Evolutionary conservation across 2,329 filamentous ascomycete species (phyloP), one percentile per base, ranked within the genome.

Genomic region (Monosporascus sp.): DNA sequence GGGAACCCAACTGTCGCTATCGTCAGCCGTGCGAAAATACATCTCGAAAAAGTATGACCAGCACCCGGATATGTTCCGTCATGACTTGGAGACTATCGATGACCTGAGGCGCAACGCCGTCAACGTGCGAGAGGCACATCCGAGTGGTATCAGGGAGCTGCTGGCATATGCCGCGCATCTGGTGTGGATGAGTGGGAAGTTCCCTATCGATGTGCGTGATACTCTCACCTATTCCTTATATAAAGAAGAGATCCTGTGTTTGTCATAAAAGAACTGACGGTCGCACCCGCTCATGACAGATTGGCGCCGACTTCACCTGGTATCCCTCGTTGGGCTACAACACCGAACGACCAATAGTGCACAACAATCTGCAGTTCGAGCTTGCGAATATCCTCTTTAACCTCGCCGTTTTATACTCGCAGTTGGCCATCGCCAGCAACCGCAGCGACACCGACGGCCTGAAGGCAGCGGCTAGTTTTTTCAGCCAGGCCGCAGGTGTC

Each of bases 11-110:
- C 78, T 96, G 41, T 88, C 87, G 54, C 81, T 97, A 56, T 88
- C 89, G 52, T 79, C 83, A 56, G 88, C 91, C 48, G 91, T 99
- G 68, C 90, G 89, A 59, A 87, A 94, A 68, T 97, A 99, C 75
- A 97, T 99, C 66, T 96, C 91, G 56, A 87, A 84, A 71, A 97
- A 97, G 79, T 97, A 97, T 86, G 93, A 97, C 72, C 94, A 99
- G 70, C 93, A 96, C 68, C 93, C 94, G 37, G 91, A 97, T 71
- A 96, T 96, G 87, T 99, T 99, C 72, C 83, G 84, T 58, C 82
- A 89, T 58, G 94, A 99, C 74, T 83, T 84, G 54, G 85, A 92
- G 66, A 82, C 88, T 59, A 91, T 99, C 64, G 91, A 97, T 67
- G 78, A 83, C 48, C 75, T 97, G 53, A 86, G 94, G 5, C 82